Percentiles rank a stretch among this genome's conserved stretches.
These are phyloP conservation scores for Saccharomycopsis amapae DNA, from an alignment of 805 yeast genomes.

Conservation along the genomic window DNA sequence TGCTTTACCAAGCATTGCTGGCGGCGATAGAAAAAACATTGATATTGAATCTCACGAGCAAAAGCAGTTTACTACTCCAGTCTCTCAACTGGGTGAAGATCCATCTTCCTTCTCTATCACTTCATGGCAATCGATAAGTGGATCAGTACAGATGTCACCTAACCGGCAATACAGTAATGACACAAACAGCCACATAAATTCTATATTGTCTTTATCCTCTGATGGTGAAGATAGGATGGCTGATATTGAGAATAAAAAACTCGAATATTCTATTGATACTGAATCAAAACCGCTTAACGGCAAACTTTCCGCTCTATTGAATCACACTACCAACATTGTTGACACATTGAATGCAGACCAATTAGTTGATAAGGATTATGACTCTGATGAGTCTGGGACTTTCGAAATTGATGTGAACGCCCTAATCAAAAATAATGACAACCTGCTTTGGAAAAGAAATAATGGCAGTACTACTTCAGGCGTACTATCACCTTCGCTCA, in stretches of 20 bases:
- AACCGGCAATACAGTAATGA: constrained; percentile 6
- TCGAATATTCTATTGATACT: too few relatives aligned
- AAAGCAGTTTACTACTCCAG: background rate
- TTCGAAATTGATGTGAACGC: constrained; percentile 21
- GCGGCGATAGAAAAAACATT: background rate
- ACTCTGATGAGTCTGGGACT: constrained; percentile 21
- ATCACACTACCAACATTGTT: too few relatives aligned
- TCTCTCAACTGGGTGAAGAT: background rate
- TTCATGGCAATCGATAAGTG: constrained; percentile 19
- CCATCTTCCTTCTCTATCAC: constrained; percentile 17
- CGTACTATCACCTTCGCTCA: constrained; percentile 14
- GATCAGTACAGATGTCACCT: constrained; percentile 4
- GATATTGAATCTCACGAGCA: background rate
- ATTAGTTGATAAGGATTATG: constrained; percentile 4
- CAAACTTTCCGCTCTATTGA: background rate
- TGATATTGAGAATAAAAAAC: background rate
- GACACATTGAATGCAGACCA: too few relatives aligned
- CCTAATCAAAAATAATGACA: constrained; percentile 1
- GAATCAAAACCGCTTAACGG: background rate
- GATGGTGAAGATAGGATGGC: constrained; percentile 13
- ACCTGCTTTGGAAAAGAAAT: background rate
- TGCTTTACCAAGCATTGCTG: constrained; percentile 1
- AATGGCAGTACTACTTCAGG: background rate
- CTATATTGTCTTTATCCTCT: constrained; percentile 18
- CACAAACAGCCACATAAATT: constrained; percentile 13